Base-by-base conservation (phyloP, 805 yeast species). In the Kluyveromyces dobzhanskii region DNA sequence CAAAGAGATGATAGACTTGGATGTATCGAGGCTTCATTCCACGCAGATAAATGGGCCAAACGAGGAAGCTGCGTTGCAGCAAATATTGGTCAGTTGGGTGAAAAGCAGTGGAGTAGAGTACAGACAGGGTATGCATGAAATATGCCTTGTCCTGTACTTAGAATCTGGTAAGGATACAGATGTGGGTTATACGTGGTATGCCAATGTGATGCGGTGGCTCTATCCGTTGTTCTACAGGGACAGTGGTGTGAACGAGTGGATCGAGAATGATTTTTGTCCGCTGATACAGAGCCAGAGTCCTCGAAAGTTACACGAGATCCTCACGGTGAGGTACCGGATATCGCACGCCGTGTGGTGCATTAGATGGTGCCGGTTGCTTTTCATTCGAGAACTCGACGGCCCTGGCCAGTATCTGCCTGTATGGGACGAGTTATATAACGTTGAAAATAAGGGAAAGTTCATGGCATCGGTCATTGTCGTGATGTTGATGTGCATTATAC, bases 111-210 rank as follows among this genome's bases (percentile, higher is more conserved):
- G 39, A 7, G 32, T 32, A 14, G 45, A 36, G 32, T 58, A 58
- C 43, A 56, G 49, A 37, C 63, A 58, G 38, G 63, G 63, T 1
- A 57, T 47, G 38, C 63, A 58, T 38, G 63, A 58, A 38, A 32
- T 58, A 9, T 45, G 58, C 17, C 58, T 56, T 9, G 38, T 52
- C 26, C 46, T 57, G 7, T 58, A 50, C 36, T 27, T 56, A 36
- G 59, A 57, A 35, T 37, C 17, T 9, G 32, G 40, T 27, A 31
- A 37, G 24, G 21, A 25, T 27, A 35, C 24, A 37, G 35, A 25
- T 26, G 29, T 14, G 41, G 24, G 24, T 26, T 27, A 14, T 35
- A 32, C 24, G 42, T 44, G 41, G 42, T 42, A 51, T 35, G 49
- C 44, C 24, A 52, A 48, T 30, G 39, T 57, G 25, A 56, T 59